Evolutionary conservation across 1,139 yeast species (phyloP).

Genomic region (Trichomonascaceae sp.): DNA sequence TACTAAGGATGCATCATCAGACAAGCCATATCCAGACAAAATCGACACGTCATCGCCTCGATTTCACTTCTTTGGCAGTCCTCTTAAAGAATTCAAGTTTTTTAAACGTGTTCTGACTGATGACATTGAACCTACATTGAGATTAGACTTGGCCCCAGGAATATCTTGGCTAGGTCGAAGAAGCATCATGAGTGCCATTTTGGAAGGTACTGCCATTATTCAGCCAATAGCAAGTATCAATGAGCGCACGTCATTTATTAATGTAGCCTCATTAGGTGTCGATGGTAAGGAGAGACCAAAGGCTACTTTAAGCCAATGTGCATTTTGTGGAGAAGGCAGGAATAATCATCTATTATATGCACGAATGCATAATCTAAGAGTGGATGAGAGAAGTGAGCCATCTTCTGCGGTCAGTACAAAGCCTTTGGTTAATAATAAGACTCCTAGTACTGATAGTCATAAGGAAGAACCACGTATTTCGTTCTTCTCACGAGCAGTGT

Average conservation of each 20-base stretch:
- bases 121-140: constrained; percentile 70
- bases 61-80: constrained; percentile 12
- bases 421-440: constrained; percentile 1
- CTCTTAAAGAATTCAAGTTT: constrained; percentile 51
- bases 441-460: not conserved
- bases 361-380: constrained; percentile 62
- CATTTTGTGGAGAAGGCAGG: constrained; percentile 74
- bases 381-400: not conserved
- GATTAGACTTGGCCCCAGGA: constrained; percentile 56
- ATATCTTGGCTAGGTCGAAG: constrained; percentile 54
- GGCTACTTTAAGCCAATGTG: constrained; percentile 68
- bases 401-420: not conserved
- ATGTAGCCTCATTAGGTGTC: not conserved
- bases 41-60: constrained; percentile 5
- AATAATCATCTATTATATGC: constrained; percentile 68
- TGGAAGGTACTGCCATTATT: constrained; percentile 75
- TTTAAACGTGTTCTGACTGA: constrained; percentile 62
- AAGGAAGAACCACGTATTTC: not conserved
- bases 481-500: not conserved
- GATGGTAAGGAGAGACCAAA: constrained; percentile 48
- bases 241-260: constrained; percentile 37
- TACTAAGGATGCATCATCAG: not conserved
- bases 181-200: constrained; percentile 56
- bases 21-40: constrained; percentile 2
- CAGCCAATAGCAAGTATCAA: constrained; percentile 86